A percentile compares a stretch with the other conserved stretches of the same genome.
Evolutionary conservation across 1,284 basidiomycete genomes (phyloP).

Genomic region (Rhodotorula sp.): DNA sequence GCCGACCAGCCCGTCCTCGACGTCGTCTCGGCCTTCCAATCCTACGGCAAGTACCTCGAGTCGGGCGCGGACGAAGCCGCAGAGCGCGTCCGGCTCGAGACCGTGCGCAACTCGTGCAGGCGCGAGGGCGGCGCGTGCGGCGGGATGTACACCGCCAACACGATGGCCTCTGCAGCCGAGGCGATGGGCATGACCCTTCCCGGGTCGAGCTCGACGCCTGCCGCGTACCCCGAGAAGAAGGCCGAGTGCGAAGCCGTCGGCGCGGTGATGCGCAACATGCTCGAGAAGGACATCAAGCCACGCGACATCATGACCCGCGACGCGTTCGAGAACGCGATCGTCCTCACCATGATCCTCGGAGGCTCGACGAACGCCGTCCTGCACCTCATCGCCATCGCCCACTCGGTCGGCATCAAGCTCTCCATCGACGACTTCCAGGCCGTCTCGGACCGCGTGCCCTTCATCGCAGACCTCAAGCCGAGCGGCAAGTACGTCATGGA

Average conservation of each 20-base stretch:
- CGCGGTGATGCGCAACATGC: constrained; percentile 72
- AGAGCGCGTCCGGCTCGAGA: constrained; percentile 63
- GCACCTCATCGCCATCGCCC: constrained; percentile 85
- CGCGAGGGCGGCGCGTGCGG: constrained; percentile 89
- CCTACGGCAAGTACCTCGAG: constrained; percentile 87
- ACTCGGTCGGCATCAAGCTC: constrained; percentile 77
- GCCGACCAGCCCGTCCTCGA: constrained; percentile 76
- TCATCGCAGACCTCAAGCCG: constrained; percentile 85
- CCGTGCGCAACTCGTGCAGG: constrained; percentile 86
- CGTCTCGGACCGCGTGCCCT: constrained; percentile 79
- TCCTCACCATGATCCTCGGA: constrained; percentile 84
- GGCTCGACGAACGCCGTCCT: constrained; percentile 92
- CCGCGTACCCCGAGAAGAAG: constrained; percentile 72
- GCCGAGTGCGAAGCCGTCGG: constrained; percentile 84
- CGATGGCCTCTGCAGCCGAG: constrained; percentile 64
- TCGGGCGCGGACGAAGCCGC: constrained; percentile 80
- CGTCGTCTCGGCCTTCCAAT: constrained; percentile 91
- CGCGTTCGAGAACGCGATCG: constrained; percentile 95
- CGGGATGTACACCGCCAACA: constrained; percentile 52
- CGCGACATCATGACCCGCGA: constrained; percentile 93
- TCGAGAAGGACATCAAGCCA: constrained; percentile 84
- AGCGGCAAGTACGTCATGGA: constrained; percentile 89
- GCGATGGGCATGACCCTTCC: constrained; percentile 89
- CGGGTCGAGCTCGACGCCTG: constrained; percentile 80
- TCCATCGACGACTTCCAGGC: constrained; percentile 81